Percentiles rank a stretch among this genome's conserved stretches.
These are phyloP conservation scores for Ceratobasidium sp. DNA, from an alignment of 1,284 basidiomycete species.

Conservation along the genomic window DNA sequence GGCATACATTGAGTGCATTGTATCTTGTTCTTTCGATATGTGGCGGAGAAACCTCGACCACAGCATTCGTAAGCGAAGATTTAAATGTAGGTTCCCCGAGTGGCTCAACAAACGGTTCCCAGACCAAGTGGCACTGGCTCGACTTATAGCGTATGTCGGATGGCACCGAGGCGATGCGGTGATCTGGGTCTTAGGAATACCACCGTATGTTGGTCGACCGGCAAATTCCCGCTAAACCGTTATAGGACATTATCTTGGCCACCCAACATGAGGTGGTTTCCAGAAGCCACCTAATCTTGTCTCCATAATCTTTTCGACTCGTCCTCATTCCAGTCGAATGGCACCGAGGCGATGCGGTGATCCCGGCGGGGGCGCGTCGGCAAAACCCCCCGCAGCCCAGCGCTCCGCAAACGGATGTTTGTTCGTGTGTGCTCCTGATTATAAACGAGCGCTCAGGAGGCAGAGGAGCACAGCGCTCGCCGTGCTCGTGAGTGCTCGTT, in stretches of 20 bases:
- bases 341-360: too few relatives aligned
- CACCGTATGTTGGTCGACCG: background rate
- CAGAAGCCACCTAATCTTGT: too few relatives aligned
- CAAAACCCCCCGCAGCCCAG: too few relatives aligned
- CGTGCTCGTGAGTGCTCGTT: too few relatives aligned
- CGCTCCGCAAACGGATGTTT: too few relatives aligned
- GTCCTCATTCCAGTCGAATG: too few relatives aligned
- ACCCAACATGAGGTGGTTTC: too few relatives aligned
- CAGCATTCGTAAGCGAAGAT: background rate
- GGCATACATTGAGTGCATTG: background rate
- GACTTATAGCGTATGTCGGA: background rate
- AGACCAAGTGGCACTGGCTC: background rate
- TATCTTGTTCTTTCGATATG: background rate
- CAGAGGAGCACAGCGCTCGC: too few relatives aligned
- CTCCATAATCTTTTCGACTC: too few relatives aligned
- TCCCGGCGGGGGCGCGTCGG: too few relatives aligned
- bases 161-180: background rate
- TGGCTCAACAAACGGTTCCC: background rate
- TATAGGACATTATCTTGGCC: background rate
- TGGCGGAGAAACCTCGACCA: background rate
- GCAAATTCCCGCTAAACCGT: background rate
- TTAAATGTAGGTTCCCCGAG: background rate
- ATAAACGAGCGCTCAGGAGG: too few relatives aligned
- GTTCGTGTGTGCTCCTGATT: too few relatives aligned
- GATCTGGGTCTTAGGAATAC: background rate